These are phyloP conservation scores for Microstroma glucosiphilum DNA, from an alignment of 1,284 basidiomycete genomes.

Conservation along the genomic window DNA sequence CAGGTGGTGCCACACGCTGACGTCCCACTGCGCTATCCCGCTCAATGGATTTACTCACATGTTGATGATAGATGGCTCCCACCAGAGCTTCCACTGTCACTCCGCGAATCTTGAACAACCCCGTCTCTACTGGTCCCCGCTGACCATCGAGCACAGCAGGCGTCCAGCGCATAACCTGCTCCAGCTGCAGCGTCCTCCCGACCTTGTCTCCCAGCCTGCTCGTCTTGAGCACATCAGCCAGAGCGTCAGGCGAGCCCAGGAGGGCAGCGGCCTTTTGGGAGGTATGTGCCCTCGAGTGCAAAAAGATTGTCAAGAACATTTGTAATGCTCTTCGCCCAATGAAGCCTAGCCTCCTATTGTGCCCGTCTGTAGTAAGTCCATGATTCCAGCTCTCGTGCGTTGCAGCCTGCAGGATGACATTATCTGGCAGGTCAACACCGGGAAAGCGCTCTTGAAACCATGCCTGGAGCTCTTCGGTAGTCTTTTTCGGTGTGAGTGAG, in stretches of 20 bases:
- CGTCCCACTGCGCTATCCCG: not conserved
- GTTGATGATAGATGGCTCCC: constrained; percentile 48
- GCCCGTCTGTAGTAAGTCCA: constrained; percentile 23
- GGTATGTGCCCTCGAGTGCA: constrained; percentile 19
- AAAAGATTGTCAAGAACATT: constrained; percentile 37
- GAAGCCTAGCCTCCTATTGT: constrained; percentile 45
- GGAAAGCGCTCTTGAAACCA: constrained; percentile 14
- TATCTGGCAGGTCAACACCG: constrained; percentile 13
- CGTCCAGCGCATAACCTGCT: constrained; percentile 50
- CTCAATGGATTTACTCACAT: constrained; percentile 9
- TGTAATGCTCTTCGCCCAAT: constrained; percentile 37
- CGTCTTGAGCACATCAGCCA: constrained; percentile 24
- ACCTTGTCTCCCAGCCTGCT: constrained; percentile 39
- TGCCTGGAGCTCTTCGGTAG: constrained; percentile 7
- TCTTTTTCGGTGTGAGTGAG: not conserved
- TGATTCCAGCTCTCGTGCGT: constrained; percentile 43
- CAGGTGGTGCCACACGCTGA: not conserved
- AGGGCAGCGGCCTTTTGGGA: not conserved
- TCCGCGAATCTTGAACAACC: constrained; percentile 48
- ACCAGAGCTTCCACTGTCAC: constrained; percentile 46
- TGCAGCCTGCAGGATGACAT: constrained; percentile 30
- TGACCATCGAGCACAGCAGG: constrained; percentile 33
- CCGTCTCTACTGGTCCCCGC: constrained; percentile 34
- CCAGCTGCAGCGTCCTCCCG: constrained; percentile 37
- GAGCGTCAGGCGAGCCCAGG: not conserved